phyloP scores from a whole-genome alignment of 257 asterid species.

The Przewalskia tangutica region DNA sequence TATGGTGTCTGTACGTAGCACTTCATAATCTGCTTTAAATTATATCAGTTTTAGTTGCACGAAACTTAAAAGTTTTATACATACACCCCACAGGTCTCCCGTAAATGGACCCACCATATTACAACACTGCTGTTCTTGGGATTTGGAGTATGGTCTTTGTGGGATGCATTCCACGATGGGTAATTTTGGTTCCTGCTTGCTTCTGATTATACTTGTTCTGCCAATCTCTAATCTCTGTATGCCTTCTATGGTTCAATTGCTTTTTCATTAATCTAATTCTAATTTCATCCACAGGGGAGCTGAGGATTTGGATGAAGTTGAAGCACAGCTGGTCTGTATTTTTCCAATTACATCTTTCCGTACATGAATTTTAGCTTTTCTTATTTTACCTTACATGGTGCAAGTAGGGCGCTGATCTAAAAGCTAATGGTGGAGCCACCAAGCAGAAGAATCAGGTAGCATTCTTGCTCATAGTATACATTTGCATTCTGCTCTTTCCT shows the following conservation, averaged over 20 bases:
- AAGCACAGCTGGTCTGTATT: slow-evolving; percentile 77
- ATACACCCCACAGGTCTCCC: slow-evolving; percentile 49
- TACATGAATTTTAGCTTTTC: slow-evolving; percentile 10
- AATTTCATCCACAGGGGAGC: slow-evolving; percentile 44
- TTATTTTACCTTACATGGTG: slow-evolving; percentile 17
- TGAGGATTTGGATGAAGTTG: slow-evolving; percentile 87
- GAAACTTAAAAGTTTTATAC: background rate
- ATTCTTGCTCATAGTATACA: background rate
- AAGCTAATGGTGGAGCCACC: slow-evolving; percentile 45
- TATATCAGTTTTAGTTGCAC: background rate
- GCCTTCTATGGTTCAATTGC: background rate
- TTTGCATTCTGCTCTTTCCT: background rate
- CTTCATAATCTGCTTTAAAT: background rate
- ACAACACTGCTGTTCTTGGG: slow-evolving; percentile 78
- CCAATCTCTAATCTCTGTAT: background rate
- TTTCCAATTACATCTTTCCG: background rate
- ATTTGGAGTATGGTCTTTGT: slow-evolving; percentile 91
- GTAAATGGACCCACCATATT: slow-evolving; percentile 92
- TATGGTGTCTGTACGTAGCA: background rate
- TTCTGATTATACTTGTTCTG: background rate
- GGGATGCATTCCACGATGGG: slow-evolving; percentile 95
- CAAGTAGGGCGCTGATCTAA: slow-evolving; percentile 61
- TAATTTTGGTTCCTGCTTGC: slow-evolving; percentile 18
- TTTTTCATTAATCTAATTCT: slow-evolving; percentile 2
- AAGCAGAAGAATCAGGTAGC: slow-evolving; percentile 43